Base-by-base conservation (phyloP, 2,329 filamentous ascomycete genomes). In the Ophiostoma ulmi region DNA sequence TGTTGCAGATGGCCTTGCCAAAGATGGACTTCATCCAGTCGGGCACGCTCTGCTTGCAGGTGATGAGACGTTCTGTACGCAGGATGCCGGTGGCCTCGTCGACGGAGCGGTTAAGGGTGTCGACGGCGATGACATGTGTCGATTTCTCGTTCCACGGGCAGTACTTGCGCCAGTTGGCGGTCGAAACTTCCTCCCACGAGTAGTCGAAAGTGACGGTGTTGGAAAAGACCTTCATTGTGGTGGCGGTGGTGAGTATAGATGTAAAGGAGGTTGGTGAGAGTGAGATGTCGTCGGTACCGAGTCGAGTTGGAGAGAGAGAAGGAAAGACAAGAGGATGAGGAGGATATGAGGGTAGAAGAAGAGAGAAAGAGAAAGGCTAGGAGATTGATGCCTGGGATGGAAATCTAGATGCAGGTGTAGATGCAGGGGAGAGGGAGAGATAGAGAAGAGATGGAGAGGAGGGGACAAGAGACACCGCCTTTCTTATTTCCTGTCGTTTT, bases 131-230 rank as follows among this genome's bases (percentile, higher is more conserved):
- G 75, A 99, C 95, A 81, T 99, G 95, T 58, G 93, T 92, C n/a
- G 92, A 94, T 83, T 97, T 95, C 80, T 97, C 91, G 84, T 99
- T 99, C 94, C 95, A 98, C 26, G 94, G 94, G 77, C 93, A 96
- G 83, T 99, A 99, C 81, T 99, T 99, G 76, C 90, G 91, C 95
- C 95, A 99, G 86, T 99, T 99, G 79, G 92, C 93, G 17, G 93
- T 93, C 36, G 93, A 97, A 48, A 99, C 95, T 81, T 98, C 94
- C 78, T 97, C 93, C 95, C 95, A 99, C 65, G 94, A 97, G 85
- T 99, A 99, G 83, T 97, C 87, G 83, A 96, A 99, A 73, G 93
- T 93, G 81, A 93, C 92, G 55, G 85, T 84, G 77, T 93, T 96
- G 76, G 92, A 92, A 78, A 98, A 98, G 82, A 98, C 92, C 86